phyloP scores from a whole-genome alignment of 2,329 filamentous ascomycete species.

The Colletotrichum sojae region DNA sequence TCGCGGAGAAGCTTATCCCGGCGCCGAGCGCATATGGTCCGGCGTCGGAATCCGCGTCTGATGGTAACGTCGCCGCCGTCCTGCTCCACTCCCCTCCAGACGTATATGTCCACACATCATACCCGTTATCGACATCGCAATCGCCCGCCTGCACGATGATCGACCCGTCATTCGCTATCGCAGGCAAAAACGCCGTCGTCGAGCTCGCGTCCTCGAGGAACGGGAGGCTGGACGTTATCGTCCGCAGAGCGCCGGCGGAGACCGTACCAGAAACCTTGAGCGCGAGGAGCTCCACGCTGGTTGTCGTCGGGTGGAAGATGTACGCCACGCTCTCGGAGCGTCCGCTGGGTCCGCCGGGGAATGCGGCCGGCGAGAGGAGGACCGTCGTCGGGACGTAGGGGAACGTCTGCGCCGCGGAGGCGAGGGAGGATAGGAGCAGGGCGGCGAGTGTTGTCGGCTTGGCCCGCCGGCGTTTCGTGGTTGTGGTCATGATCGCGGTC shows the following conservation, averaged over 20 bases:
- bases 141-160: constrained; percentile 82
- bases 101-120: constrained; percentile 78
- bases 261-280: constrained; percentile 76
- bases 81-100: constrained; percentile 59
- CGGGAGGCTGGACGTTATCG: constrained; percentile 70
- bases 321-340: constrained; percentile 71
- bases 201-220: constrained; percentile 68
- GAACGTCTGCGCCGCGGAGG: constrained; percentile 61
- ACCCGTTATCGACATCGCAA: constrained; percentile 69
- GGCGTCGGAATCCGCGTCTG: constrained; percentile 43
- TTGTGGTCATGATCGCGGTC: constrained; percentile 8
- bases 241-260: constrained; percentile 61
- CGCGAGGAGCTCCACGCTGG: constrained; percentile 68
- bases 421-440: constrained; percentile 34
- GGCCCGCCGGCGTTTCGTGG: background rate
- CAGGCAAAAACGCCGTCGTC: constrained; percentile 75
- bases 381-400: constrained; percentile 86
- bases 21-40: constrained; percentile 67
- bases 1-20: constrained; percentile 77
- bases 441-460: constrained; percentile 23
- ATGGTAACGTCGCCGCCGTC: constrained; percentile 44
- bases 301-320: constrained; percentile 72
- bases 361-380: constrained; percentile 65
- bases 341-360: constrained; percentile 55
- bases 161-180: constrained; percentile 76